Conservation (phyloP, 352 stramenopile genomes). For the Globisporangium solare region DNA sequence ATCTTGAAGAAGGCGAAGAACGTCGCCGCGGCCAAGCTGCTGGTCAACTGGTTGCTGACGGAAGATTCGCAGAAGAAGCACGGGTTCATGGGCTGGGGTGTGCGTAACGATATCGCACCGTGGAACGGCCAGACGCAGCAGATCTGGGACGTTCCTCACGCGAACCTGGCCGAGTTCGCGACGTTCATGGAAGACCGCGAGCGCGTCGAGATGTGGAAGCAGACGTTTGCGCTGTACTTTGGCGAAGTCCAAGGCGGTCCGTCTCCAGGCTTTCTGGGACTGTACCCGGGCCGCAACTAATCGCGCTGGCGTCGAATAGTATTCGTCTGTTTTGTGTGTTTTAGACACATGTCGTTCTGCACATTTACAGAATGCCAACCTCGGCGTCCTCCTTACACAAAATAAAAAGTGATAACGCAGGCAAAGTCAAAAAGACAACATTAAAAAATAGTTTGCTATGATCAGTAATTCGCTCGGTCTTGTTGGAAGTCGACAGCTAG, state of each 20-base stretch:
- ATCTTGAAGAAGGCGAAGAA: slow-evolving; percentile 57
- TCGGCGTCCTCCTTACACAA: no score
- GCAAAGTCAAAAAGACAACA: no score
- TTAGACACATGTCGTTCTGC: no score
- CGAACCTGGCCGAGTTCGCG: slow-evolving; percentile 29
- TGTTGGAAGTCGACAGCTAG: no score
- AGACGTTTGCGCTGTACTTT: slow-evolving; percentile 53
- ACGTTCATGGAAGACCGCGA: slow-evolving; percentile 51
- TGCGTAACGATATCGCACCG: slow-evolving; percentile 30
- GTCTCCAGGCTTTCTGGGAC: slow-evolving; percentile 27
- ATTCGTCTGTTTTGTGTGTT: no score
- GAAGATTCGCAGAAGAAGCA: slow-evolving; percentile 37
- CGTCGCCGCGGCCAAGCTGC: slow-evolving; percentile 44
- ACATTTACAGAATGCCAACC: no score
- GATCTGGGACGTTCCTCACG: slow-evolving; percentile 28
- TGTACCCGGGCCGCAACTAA: slow-evolving; percentile 18
- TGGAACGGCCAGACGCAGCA: slow-evolving; percentile 18
- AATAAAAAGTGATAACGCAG: no score
- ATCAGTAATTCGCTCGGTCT: no score
- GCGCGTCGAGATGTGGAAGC: slow-evolving; percentile 29
- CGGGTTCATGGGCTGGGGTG: slow-evolving; percentile 15
- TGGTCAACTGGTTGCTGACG: slow-evolving; percentile 52
- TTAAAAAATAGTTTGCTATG: no score
- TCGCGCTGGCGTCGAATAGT: no score
- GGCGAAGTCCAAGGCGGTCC: slow-evolving; percentile 41